phyloP scores from a whole-genome alignment of 2,329 filamentous ascomycete genomes.

The Pyricularia sp. region DNA sequence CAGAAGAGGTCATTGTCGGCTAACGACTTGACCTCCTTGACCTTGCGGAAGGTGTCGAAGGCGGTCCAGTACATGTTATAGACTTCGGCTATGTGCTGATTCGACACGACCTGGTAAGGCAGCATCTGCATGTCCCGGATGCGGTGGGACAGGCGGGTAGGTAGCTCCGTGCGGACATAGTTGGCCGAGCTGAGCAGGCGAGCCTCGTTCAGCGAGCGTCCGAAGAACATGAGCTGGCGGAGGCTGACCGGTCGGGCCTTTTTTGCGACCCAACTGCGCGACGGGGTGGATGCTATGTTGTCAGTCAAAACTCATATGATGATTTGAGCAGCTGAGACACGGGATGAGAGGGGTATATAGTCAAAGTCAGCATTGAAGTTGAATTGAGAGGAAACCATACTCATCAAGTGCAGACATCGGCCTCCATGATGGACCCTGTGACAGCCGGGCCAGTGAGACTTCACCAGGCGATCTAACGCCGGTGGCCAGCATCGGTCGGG shows the following conservation, averaged over 20 bases:
- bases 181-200: conserved; percentile 91
- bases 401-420: conserved; percentile 56
- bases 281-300: conserved; percentile 4
- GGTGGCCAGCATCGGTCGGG: neutral
- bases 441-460: conserved; percentile 1
- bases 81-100: conserved; percentile 84
- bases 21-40: conserved; percentile 73
- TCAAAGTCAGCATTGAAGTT: neutral
- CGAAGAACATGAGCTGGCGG: conserved; percentile 94
- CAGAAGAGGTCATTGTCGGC: conserved; percentile 89
- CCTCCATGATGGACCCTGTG: conserved; percentile 37
- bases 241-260: conserved; percentile 93
- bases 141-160: conserved; percentile 84
- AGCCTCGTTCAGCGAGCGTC: conserved; percentile 80
- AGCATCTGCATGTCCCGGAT: conserved; percentile 95
- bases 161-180: conserved; percentile 92
- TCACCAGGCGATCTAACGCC: neutral
- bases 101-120: conserved; percentile 93
- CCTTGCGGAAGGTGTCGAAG: conserved; percentile 82
- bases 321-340: neutral
- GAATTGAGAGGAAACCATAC: conserved; percentile 29
- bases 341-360: neutral
- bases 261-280: conserved; percentile 75
- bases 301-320: neutral
- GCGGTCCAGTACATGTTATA: conserved; percentile 96